phyloP scores from a whole-genome alignment of 768 basidiomycete species.

The Fibroporia radiculosa region DNA sequence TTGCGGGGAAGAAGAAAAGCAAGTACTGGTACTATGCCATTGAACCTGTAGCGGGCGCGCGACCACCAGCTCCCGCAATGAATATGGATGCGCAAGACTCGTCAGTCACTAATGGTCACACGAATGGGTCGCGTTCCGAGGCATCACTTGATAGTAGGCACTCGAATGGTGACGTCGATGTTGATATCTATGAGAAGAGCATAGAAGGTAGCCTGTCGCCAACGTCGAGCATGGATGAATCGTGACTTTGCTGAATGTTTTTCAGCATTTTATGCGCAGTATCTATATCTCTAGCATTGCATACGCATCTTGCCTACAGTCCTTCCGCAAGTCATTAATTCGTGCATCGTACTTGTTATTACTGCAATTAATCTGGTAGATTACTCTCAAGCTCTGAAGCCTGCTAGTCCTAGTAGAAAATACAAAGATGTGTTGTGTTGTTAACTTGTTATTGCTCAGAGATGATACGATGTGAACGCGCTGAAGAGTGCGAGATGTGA shows the following conservation, averaged over 20 bases:
- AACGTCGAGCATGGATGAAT: conserved; percentile 28
- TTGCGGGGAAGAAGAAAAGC: conserved; percentile 77
- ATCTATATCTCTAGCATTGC: no score
- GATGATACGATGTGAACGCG: no score
- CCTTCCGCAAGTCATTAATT: no score
- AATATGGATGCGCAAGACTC: neutral
- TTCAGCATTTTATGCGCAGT: no score
- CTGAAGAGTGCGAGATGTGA: no score
- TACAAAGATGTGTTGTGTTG: no score
- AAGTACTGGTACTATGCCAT: conserved; percentile 89
- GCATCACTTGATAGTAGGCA: conserved; percentile 1
- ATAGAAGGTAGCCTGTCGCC: conserved; percentile 39
- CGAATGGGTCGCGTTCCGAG: neutral
- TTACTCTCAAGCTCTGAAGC: no score
- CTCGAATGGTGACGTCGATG: conserved; percentile 8
- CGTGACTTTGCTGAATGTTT: conserved; percentile 15
- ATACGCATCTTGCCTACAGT: no score
- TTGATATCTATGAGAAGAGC: conserved; percentile 24
- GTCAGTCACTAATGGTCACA: neutral
- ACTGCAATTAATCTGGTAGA: no score
- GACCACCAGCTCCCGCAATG: neutral
- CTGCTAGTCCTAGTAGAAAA: no score
- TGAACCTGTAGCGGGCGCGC: conserved; percentile 48
- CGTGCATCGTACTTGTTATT: no score
- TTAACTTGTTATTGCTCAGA: no score